These are phyloP conservation scores for Fragosphaeria purpurea DNA, from an alignment of 2,329 filamentous ascomycete species.

Conservation along the genomic window DNA sequence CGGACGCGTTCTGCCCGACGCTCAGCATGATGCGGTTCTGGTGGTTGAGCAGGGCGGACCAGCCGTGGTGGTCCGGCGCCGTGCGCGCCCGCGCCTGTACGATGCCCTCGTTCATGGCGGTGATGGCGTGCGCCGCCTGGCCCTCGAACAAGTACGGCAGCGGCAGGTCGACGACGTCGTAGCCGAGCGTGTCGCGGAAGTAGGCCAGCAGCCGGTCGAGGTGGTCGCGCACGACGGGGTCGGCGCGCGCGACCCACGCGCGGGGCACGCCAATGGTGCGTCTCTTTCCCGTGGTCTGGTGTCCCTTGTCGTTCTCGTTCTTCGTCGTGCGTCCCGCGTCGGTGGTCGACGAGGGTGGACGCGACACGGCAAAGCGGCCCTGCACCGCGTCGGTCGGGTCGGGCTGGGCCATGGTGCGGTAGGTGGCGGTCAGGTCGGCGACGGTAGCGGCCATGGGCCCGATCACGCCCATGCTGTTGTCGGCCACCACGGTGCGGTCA, in stretches of 20 bases:
- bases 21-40: conserved; percentile 62
- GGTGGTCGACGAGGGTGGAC: conserved; percentile 21
- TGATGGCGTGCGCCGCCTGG: conserved; percentile 66
- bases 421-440: conserved; percentile 71
- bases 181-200: conserved; percentile 38
- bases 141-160: conserved; percentile 60
- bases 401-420: conserved; percentile 66
- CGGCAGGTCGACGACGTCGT: conserved; percentile 45
- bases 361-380: conserved; percentile 51
- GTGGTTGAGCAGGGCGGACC: conserved; percentile 48
- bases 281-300: conserved; percentile 14
- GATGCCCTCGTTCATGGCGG: conserved; percentile 64
- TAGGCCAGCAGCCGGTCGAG: conserved; percentile 54
- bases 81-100: conserved; percentile 33
- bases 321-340: conserved; percentile 4
- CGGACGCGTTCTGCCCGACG: conserved; percentile 53
- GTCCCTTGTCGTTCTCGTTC: background rate
- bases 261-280: conserved; percentile 58
- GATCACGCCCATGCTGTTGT: conserved; percentile 48
- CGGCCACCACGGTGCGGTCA: conserved; percentile 51
- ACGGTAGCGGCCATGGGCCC: conserved; percentile 70
- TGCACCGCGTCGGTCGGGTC: conserved; percentile 54
- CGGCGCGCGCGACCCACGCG: conserved; percentile 59
- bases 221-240: conserved; percentile 48
- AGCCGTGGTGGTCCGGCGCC: conserved; percentile 32